Evolutionary conservation across 345 rosid species (phyloP), one percentile per base, ranked within the genome.

Genomic region (Moricandia moricandioides): DNA sequence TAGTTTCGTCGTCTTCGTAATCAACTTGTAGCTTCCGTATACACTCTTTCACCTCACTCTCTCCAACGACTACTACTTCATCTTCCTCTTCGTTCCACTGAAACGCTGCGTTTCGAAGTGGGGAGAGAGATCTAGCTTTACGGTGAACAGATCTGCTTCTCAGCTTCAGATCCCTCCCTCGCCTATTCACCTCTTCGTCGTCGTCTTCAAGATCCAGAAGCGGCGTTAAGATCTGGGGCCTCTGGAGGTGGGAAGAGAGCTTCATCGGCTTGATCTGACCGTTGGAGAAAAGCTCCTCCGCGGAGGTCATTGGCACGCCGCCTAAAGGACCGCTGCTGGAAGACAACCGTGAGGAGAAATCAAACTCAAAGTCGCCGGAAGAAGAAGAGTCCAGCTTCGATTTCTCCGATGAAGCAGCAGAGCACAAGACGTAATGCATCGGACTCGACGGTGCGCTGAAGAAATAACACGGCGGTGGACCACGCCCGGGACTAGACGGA

Each of bases 381-480:
- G 43, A 79, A n/a, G 86, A 56, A 4, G 85, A 49, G 0, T 65
- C 62, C 5, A 52, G 70, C 61, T 72, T 66, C 3, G 12, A 74
- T 14, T 52, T 72, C 40, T 67, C 69, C 45, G 80, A 63, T 5
- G 72, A 0, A 1, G 83, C 55, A 8, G 86, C 27, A 0, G 86
- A 73, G 34, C 82, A 64, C 0, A 91, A 65, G 16, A 88, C 81
- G 76, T 89, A 95, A 72, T 95, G 97, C 93, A 90, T 95, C 8
- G 99, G 99, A 69, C 97, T 92, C 0, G 97, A 87, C 0, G 99
- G 99, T 18, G 96, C 93, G 65, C 99, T 95, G 83, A 88, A 92
- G 78, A 81, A 95, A 72, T 87, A 95, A 14, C 97, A 90, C 0
- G 85, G 85, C 2, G 63, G 76, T 75, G 55, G 81, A 47, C 39